Base-by-base conservation (phyloP, 306 rosid genomes). In the Ziziphus jujuba region DNA sequence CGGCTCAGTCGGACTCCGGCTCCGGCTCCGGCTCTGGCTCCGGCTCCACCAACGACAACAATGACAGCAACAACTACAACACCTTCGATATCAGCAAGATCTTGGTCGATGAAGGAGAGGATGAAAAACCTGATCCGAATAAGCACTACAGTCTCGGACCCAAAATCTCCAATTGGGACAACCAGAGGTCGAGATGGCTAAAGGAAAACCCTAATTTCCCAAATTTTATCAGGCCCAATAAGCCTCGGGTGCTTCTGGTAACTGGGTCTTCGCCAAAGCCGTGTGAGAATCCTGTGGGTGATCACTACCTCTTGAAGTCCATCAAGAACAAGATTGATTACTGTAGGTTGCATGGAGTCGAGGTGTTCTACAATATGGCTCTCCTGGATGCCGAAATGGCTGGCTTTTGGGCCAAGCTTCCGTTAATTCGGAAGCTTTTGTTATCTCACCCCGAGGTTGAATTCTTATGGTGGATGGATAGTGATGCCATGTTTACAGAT, bases 391-490 rank as follows among this genome's bases (percentile, higher is more conserved):
- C 92, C 5, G 95, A 91, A 75, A 87, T 91, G 96, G 91, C 96
- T 0, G 98, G 98, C 38, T 91, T 89, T 61, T 91, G 98, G 98
- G 91, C 98, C 0, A 91, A 91, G 76, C 89, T 91, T 21, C 98
- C 96, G 0, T 54, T 89, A 81, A 85, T 91, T 53, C 55, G 95
- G 44, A 87, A 87, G 74, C 90, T 91, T 9, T 71, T 91, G 16
- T 55, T 91, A 12, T 87, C 96, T 0, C 96, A 89, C 3, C 96
- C 97, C 0, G 97, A 91, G 56, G 71, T 87, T 1, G 97, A 91
- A 77, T 91, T 89, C 16, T 21, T 91, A 0, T 91, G 97, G 97
- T 91, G 97, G 97, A 91, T 91, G 97, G 97, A 91, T 52, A 84
- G 91, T 72, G 97, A 91, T 60, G 97, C 97, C 1, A 89, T 91